phyloP scores from a whole-genome alignment of 331 rosid genomes.

The Prunus yedoensis region DNA sequence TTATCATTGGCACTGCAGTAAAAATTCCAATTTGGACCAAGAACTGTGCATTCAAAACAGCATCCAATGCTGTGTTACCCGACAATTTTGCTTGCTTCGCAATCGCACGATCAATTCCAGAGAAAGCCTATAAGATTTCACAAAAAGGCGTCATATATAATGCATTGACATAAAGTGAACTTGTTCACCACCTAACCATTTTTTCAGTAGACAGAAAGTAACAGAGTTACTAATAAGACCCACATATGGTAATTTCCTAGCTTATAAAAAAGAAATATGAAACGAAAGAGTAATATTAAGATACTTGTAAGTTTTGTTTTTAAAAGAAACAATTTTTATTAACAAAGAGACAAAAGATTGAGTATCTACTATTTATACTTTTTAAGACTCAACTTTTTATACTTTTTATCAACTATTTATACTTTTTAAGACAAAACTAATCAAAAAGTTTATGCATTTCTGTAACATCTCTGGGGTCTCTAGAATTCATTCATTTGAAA shows the following conservation, averaged over 20 bases:
- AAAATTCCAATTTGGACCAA: conserved; percentile 96
- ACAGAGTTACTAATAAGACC: not conserved
- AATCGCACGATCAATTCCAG: conserved; percentile 79
- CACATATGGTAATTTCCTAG: not conserved
- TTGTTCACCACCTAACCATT: not conserved
- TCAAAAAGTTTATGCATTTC: not conserved
- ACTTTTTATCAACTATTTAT: not conserved
- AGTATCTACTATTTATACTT: no score
- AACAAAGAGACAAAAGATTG: no score
- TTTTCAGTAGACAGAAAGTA: not conserved
- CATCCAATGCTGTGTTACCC: conserved; percentile 84
- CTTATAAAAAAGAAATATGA: not conserved
- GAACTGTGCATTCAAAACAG: conserved; percentile 94
- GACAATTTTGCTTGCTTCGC: conserved; percentile 43
- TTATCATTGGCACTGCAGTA: conserved; percentile 91
- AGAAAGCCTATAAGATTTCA: conserved; percentile 66
- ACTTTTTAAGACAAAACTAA: not conserved
- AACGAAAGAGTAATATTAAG: no score
- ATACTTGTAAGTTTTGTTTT: no score
- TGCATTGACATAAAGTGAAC: not conserved
- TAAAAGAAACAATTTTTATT: no score
- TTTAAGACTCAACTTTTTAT: not conserved
- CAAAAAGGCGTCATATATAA: conserved; percentile 6
- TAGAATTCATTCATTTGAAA: not conserved
- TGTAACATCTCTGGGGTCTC: not conserved